Evolutionary conservation across 1,139 yeast genomes (phyloP), one percentile per base, ranked within the genome.

Genomic region (Suhomyces atakaporum): DNA sequence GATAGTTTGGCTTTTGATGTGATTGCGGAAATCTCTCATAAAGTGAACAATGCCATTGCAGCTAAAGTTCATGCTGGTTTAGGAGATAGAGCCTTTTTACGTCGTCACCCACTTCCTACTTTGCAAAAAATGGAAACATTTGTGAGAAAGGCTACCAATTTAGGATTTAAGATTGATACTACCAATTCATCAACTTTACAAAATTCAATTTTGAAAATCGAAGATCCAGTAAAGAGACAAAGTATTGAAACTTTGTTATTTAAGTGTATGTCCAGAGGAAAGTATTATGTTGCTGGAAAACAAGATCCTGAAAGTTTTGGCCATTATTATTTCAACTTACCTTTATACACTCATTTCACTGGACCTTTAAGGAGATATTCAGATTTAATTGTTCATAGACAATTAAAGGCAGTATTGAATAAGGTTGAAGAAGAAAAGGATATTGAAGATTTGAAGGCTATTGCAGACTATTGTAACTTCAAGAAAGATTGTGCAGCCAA

Each of bases 321-420:
- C 10, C 96, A 92, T 55, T 90, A 84, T 61, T 79, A 86, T 54
- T 77, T 83, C 56, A 88, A 88, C 50, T 62, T 85, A 44, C 96
- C 96, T 24, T 69, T 88, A 31, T 92, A 87, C 60, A 87, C 97
- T 0, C 97, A 92, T 62, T 90, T 90, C 66, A 84, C 87, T n/a
- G 79, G 95, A 1, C 98, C 98, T 10, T 69, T 89, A 56, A 77
- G 95, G 59, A 77, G 98, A 51, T 92, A 90, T 60, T 90, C 96
- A 1, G 98, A 92, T 60, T 73, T 88, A 40, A 78, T 90, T 51
- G 97, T 88, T 27, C 98, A 92, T 55, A 79, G 97, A 49, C 98
- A 92, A 63, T 69, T 92, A 51, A 89, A 86, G 57, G 62, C 80
- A 3, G 78, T 84, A 11, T 62, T 92, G 31, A 63, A 64, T 28